A percentile compares a stretch with the other conserved stretches of the same genome.
Evolutionary conservation across 1,284 basidiomycete genomes (phyloP).

Genomic region (Ganoderma lingzhi): DNA sequence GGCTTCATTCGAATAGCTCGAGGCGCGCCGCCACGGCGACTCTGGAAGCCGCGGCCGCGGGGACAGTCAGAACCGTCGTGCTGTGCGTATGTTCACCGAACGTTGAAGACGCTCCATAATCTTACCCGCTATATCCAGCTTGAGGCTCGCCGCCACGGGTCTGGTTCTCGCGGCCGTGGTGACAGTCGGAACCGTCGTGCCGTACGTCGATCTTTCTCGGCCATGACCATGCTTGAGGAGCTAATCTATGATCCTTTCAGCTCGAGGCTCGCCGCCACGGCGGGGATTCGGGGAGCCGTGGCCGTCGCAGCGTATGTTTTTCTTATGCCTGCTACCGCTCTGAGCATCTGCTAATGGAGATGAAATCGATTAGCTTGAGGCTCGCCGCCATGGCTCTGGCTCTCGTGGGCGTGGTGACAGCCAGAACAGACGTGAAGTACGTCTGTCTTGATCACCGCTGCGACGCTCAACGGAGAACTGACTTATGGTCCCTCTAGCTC

Average conservation of each 20-base stretch:
- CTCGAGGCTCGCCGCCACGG: slow-evolving; percentile 20
- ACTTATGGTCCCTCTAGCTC: background rate
- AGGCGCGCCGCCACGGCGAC: slow-evolving; percentile 26
- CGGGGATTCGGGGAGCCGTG: slow-evolving; percentile 20
- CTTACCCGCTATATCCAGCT: background rate
- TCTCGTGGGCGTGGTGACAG: slow-evolving; percentile 25
- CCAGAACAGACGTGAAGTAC: slow-evolving; percentile 17
- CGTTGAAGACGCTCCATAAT: background rate
- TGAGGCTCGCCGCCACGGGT: slow-evolving; percentile 23
- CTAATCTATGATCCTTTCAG: background rate
- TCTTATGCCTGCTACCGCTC: background rate
- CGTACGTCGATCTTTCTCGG: slow-evolving; percentile 4
- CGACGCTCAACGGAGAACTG: background rate
- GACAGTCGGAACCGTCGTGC: slow-evolving; percentile 20
- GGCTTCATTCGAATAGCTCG: slow-evolving; percentile 6
- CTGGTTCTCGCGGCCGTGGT: slow-evolving; percentile 24
- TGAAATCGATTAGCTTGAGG: slow-evolving; percentile 7
- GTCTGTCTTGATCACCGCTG: background rate
- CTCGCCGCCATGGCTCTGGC: slow-evolving; percentile 25
- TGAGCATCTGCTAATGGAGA: background rate
- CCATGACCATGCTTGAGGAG: background rate
- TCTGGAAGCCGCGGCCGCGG: slow-evolving; percentile 32
- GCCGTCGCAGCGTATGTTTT: slow-evolving; percentile 12
- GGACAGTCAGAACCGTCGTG: slow-evolving; percentile 20
- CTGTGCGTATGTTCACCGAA: background rate